These are phyloP conservation scores for Begonia loranthoides DNA, from an alignment of 306 rosid species.

Conservation along the genomic window DNA sequence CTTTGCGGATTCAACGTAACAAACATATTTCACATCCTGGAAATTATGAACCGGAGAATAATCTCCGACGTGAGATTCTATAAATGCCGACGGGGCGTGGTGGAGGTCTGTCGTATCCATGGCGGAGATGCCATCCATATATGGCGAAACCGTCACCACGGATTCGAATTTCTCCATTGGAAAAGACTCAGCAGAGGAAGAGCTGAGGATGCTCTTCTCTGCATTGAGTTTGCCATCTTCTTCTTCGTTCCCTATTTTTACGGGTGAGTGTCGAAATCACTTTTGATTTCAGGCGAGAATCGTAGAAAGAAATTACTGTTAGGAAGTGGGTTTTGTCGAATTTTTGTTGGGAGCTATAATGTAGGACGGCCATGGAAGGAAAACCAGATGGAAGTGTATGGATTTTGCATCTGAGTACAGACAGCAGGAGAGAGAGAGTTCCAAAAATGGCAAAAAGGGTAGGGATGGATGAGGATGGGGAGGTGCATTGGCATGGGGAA, in stretches of 20 bases:
- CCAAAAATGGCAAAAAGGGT: too few species aligned
- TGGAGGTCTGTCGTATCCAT: constrained; percentile 25
- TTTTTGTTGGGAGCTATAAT: too few species aligned
- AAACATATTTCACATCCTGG: constrained; percentile 16
- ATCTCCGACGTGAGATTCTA: constrained; percentile 30
- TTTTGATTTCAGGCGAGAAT: background rate
- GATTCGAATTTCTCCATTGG: constrained; percentile 10
- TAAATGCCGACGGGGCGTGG: constrained; percentile 27
- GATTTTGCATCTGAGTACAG: too few species aligned
- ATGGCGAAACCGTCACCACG: constrained; percentile 21
- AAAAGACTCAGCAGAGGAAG: constrained; percentile 20
- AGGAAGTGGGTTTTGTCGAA: background rate
- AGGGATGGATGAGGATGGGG: too few species aligned
- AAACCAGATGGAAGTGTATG: too few species aligned
- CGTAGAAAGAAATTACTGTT: background rate
- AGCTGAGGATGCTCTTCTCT: constrained; percentile 22
- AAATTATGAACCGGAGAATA: constrained; percentile 9
- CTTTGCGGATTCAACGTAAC: constrained; percentile 27
- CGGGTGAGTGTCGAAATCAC: constrained; percentile 10
- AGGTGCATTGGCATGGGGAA: too few species aligned
- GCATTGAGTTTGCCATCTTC: constrained; percentile 6
- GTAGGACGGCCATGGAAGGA: too few species aligned
- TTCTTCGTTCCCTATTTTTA: constrained; percentile 24
- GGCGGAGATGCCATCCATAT: background rate
- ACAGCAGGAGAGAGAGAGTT: too few species aligned